These are phyloP conservation scores for Coniochaeta hoffmannii DNA, from an alignment of 2,329 filamentous ascomycete genomes.

Conservation along the genomic window DNA sequence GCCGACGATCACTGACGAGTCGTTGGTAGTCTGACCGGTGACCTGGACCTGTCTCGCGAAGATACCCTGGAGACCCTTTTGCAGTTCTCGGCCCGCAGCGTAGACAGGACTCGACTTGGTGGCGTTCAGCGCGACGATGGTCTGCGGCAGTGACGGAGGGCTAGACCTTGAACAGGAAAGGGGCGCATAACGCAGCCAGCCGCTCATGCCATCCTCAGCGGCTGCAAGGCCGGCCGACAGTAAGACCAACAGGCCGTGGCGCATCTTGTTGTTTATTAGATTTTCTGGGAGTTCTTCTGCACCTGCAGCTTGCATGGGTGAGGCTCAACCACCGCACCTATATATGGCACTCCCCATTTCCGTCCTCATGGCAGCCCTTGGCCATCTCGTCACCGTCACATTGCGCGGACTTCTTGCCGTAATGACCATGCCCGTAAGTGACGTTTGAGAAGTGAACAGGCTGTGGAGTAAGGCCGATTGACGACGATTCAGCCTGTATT, in stretches of 20 bases:
- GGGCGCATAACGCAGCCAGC: conserved; percentile 58
- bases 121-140: conserved; percentile 31
- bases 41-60: conserved; percentile 36
- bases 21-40: conserved; percentile 4
- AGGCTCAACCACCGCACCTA: background rate
- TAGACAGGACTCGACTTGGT: conserved; percentile 48
- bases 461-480: background rate
- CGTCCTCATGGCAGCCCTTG: background rate
- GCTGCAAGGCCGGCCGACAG: conserved; percentile 23
- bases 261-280: conserved; percentile 1
- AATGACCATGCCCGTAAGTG: background rate
- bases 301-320: background rate
- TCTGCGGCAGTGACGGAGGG: conserved; percentile 13
- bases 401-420: background rate
- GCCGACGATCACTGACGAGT: conserved; percentile 36
- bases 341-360: background rate
- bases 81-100: conserved; percentile 51
- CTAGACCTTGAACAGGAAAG: conserved; percentile 17
- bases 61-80: conserved; percentile 49
- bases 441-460: background rate
- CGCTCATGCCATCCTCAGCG: conserved; percentile 54
- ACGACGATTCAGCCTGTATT: conserved; percentile 1
- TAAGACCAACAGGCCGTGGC: background rate
- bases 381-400: background rate
- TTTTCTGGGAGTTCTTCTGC: no score